Conservation (phyloP, 768 basidiomycete genomes). For the Tylopilus vinaceipallidus region DNA sequence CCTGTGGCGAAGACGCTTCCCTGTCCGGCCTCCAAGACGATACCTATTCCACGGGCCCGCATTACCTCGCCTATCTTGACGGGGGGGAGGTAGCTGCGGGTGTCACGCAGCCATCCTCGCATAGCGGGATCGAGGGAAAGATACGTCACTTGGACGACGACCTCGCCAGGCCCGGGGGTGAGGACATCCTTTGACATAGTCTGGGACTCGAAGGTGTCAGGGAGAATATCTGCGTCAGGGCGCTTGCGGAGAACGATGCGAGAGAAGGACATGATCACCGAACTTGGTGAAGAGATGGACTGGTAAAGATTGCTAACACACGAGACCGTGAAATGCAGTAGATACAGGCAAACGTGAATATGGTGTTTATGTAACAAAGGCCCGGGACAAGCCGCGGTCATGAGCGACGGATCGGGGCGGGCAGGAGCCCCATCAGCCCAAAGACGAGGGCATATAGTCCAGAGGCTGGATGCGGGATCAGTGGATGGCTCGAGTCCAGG, state of each 20-base stretch:
- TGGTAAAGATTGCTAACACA: conserved; percentile 1
- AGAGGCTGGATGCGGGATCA: conserved; percentile 45
- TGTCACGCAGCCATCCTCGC: conserved; percentile 78
- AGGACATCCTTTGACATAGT: conserved; percentile 48
- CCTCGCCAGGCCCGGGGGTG: conserved; percentile 49
- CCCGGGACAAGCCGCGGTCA: conserved; percentile 36
- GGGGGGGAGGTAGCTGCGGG: conserved; percentile 68
- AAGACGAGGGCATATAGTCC: conserved; percentile 69
- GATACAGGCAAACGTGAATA: conserved; percentile 11
- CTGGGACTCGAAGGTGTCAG: conserved; percentile 71
- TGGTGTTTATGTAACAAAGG: no score
- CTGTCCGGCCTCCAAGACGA: conserved; percentile 57
- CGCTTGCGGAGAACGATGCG: conserved; percentile 76
- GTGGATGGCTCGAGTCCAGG: not conserved
- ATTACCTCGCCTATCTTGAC: conserved; percentile 76
- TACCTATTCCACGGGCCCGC: conserved; percentile 67
- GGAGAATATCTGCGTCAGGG: conserved; percentile 64
- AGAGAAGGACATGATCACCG: no score
- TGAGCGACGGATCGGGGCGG: conserved; percentile 52
- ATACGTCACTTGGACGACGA: conserved; percentile 77
- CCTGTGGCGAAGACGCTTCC: conserved; percentile 59
- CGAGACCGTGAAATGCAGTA: conserved; percentile 8
- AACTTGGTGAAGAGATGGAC: no score
- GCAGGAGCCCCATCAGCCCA: conserved; percentile 72
- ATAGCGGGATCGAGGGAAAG: conserved; percentile 86